phyloP scores from a whole-genome alignment of 495 filamentous ascomycete genomes.

The Penicillium subrubescens region DNA sequence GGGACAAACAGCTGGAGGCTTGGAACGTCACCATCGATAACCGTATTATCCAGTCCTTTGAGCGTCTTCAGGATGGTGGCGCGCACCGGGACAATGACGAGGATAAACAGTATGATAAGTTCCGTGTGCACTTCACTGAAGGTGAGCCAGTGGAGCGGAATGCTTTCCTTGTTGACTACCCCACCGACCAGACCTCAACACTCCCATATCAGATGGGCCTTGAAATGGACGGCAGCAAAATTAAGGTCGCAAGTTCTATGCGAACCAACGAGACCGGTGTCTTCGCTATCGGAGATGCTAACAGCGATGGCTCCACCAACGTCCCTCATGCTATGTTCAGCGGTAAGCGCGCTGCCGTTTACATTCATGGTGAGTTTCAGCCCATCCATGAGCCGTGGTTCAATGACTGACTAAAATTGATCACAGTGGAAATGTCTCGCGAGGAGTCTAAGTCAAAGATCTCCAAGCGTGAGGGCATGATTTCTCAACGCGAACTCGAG shows the following conservation, averaged over 20 bases:
- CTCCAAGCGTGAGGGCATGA: conserved; percentile 31
- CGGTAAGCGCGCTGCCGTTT: conserved; percentile 60
- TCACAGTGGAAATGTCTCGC: conserved; percentile 38
- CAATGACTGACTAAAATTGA: not conserved
- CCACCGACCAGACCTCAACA: conserved; percentile 44
- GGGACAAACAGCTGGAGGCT: conserved; percentile 48
- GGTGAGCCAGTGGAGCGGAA: conserved; percentile 45
- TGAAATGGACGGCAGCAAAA: conserved; percentile 42
- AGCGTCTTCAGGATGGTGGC: conserved; percentile 46
- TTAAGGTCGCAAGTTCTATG: conserved; percentile 44
- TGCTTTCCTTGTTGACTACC: conserved; percentile 55
- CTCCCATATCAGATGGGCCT: conserved; percentile 43
- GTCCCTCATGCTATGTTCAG: conserved; percentile 62
- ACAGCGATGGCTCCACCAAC: conserved; percentile 58
- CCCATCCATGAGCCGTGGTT: not conserved
- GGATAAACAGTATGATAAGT: conserved; percentile 45
- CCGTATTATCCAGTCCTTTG: conserved; percentile 49
- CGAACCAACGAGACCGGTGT: conserved; percentile 52
- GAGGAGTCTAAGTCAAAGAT: conserved; percentile 38
- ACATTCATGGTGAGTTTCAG: conserved; percentile 49
- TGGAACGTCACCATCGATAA: conserved; percentile 57
- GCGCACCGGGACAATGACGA: conserved; percentile 20
- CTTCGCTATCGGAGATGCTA: conserved; percentile 59
- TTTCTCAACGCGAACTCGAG: conserved; percentile 23
- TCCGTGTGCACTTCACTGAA: conserved; percentile 53